Conservation (phyloP, 371 early-diverging fungal species). For the Actinomortierella ambigua region DNA sequence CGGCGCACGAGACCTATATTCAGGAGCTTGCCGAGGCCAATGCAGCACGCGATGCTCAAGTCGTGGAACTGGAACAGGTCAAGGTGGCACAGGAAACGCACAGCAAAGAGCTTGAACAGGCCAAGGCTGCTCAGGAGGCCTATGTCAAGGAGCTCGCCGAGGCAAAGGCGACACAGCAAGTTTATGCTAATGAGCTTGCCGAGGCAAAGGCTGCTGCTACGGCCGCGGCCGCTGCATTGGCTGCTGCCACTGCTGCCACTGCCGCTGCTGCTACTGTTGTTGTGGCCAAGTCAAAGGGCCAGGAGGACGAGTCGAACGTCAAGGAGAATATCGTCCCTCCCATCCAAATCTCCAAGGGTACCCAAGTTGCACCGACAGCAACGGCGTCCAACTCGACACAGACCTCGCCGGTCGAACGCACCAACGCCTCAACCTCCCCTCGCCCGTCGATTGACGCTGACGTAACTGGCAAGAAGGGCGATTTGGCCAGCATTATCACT, state of each 20-base stretch:
- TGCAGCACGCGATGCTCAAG: too few relatives aligned
- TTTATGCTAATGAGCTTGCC: constrained; percentile 10
- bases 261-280: constrained; percentile 6
- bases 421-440: too few relatives aligned
- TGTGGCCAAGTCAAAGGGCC: neutral
- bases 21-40: too few relatives aligned
- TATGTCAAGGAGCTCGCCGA: neutral
- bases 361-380: neutral
- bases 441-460: too few relatives aligned
- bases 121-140: too few relatives aligned
- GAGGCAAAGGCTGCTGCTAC: neutral
- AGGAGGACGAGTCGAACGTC: neutral
- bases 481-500: constrained; percentile 9
- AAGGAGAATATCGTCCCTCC: constrained; percentile 6
- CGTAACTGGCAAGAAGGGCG: too few relatives aligned
- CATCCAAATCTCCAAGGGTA: neutral
- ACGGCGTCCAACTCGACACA: neutral
- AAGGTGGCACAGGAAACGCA: too few relatives aligned
- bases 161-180: constrained; percentile 16
- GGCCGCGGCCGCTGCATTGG: constrained; percentile 6
- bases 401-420: too few relatives aligned
- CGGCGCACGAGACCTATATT: too few relatives aligned
- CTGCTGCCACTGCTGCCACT: constrained; percentile 2
- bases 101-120: too few relatives aligned
- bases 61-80: too few relatives aligned